These are phyloP conservation scores for Sarocladiaceae sp. DNA, from an alignment of 2,329 filamentous ascomycete genomes.

Conservation along the genomic window DNA sequence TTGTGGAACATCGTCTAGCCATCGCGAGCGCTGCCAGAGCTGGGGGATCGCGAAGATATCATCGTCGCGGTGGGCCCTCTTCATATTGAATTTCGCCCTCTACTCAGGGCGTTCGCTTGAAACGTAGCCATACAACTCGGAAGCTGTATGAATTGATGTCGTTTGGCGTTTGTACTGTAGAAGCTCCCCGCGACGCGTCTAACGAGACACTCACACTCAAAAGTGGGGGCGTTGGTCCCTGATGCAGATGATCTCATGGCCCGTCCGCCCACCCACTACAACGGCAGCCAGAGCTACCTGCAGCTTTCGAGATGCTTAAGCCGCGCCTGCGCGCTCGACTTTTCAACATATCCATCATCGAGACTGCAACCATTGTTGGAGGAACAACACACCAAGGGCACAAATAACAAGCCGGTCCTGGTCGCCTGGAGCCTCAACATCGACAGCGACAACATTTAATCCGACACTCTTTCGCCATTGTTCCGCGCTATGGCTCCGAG, in stretches of 20 bases:
- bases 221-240: no score
- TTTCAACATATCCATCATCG: not conserved
- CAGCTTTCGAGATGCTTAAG: not conserved
- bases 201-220: no score
- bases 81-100: not conserved
- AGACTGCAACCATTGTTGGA: not conserved
- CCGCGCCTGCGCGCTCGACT: not conserved
- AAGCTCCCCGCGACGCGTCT: constrained; percentile 3
- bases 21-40: constrained; percentile 53
- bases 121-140: no score
- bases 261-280: no score
- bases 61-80: constrained; percentile 19
- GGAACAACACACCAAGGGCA: not conserved
- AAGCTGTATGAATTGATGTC: not conserved
- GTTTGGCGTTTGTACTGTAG: no score
- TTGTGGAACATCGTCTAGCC: constrained; percentile 31
- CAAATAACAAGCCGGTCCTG: no score
- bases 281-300: not conserved
- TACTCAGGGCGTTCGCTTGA: not conserved
- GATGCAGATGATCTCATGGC: constrained; percentile 12
- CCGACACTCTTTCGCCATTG: no score
- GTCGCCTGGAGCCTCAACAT: no score
- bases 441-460: no score
- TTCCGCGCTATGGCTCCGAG: constrained; percentile 59
- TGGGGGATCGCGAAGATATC: constrained; percentile 62